These are phyloP conservation scores for Clarkia xantiana DNA, from an alignment of 345 rosid species.

Conservation along the genomic window DNA sequence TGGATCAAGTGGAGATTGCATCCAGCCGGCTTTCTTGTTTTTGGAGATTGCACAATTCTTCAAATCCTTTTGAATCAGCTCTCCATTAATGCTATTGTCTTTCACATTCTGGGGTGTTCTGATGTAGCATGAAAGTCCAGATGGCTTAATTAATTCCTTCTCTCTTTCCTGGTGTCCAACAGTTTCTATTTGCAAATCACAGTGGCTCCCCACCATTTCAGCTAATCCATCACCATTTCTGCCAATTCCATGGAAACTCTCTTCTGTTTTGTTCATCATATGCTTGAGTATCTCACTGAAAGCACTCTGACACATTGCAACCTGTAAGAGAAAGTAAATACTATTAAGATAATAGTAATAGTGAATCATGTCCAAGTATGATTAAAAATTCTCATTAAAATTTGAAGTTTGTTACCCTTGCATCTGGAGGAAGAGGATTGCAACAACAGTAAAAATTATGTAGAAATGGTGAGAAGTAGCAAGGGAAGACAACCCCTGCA, in stretches of 20 bases:
- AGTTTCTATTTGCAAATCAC: slow-evolving; percentile 4
- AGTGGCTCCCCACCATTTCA: slow-evolving; percentile 29
- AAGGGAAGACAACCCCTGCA: slow-evolving; percentile 69
- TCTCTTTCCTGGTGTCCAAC: neutral
- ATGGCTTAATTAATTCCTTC: slow-evolving; percentile 19
- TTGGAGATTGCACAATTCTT: slow-evolving; percentile 19
- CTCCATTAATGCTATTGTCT: slow-evolving; percentile 14
- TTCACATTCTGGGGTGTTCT: slow-evolving; percentile 32
- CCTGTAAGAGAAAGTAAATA: slow-evolving; percentile 33
- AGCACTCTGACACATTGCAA: slow-evolving; percentile 82
- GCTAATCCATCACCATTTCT: slow-evolving; percentile 17
- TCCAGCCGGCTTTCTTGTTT: slow-evolving; percentile 16
- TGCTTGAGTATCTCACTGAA: slow-evolving; percentile 87
- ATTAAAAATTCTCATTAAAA: neutral
- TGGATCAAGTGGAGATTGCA: slow-evolving; percentile 30
- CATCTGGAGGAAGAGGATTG: slow-evolving; percentile 90
- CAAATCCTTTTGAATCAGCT: slow-evolving; percentile 13
- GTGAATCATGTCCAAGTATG: neutral
- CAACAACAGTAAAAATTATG: slow-evolving; percentile 90
- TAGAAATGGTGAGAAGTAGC: slow-evolving; percentile 84
- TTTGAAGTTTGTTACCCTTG: slow-evolving; percentile 50
- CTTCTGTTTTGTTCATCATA: slow-evolving; percentile 53
- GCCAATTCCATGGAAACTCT: slow-evolving; percentile 16
- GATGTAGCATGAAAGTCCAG: slow-evolving; percentile 29
- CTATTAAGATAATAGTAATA: slow-evolving; percentile 6